Percentiles rank a stretch among this genome's conserved stretches.
These are phyloP conservation scores for Botrytis galanthina DNA, from an alignment of 2,329 filamentous ascomycete genomes.

Conservation along the genomic window DNA sequence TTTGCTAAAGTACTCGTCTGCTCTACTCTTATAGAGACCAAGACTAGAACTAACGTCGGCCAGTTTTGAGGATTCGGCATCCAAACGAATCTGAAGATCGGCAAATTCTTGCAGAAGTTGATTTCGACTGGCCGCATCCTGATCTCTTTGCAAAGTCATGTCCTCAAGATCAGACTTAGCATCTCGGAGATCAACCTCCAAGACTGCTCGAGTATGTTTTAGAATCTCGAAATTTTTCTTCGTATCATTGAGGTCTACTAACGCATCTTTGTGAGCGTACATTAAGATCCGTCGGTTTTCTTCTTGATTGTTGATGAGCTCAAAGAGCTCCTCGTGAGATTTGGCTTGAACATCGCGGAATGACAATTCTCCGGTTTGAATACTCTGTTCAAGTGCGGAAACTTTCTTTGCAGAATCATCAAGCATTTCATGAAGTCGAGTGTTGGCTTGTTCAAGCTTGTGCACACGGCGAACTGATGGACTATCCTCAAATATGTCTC, in stretches of 20 bases:
- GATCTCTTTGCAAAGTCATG: slow-evolving; percentile 72
- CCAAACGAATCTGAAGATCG: slow-evolving; percentile 88
- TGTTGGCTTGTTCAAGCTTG: slow-evolving; percentile 90
- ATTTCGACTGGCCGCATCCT: slow-evolving; percentile 81
- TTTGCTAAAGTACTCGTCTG: slow-evolving; percentile 96
- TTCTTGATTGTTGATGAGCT: slow-evolving; percentile 90
- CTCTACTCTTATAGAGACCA: slow-evolving; percentile 83
- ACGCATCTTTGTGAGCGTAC: slow-evolving; percentile 79
- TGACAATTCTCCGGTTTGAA: slow-evolving; percentile 83
- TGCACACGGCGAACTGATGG: slow-evolving; percentile 79
- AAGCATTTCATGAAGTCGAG: slow-evolving; percentile 85
- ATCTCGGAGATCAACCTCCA: slow-evolving; percentile 88
- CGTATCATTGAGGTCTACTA: slow-evolving; percentile 80
- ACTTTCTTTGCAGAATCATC: slow-evolving; percentile 94
- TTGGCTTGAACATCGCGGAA: slow-evolving; percentile 88
- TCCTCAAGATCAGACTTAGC: slow-evolving; percentile 80
- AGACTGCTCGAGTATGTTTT: slow-evolving; percentile 72
- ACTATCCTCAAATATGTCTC: slow-evolving; percentile 68
- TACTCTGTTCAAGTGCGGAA: slow-evolving; percentile 80
- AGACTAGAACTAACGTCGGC: slow-evolving; percentile 82
- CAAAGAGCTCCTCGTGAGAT: slow-evolving; percentile 90
- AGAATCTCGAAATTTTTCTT: slow-evolving; percentile 85
- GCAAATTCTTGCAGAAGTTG: slow-evolving; percentile 90
- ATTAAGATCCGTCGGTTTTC: slow-evolving; percentile 79
- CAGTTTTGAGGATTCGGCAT: slow-evolving; percentile 82